Conservation (phyloP, 495 filamentous ascomycete genomes). For the Tuber microsphaerosporum region DNA sequence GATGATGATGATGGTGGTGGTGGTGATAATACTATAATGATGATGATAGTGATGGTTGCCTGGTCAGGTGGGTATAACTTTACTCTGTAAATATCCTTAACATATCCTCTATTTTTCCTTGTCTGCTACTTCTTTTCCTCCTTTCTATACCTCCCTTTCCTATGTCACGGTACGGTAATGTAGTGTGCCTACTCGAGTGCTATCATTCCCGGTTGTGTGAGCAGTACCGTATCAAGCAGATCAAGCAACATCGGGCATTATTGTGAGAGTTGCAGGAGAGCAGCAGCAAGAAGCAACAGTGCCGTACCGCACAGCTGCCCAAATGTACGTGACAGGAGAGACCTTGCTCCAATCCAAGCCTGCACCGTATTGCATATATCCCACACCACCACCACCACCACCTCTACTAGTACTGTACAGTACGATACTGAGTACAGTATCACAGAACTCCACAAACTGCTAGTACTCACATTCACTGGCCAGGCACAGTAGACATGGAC, state of each 20-base stretch:
- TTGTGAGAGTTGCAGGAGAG: background rate
- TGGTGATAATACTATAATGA: background rate
- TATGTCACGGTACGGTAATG: background rate
- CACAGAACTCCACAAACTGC: background rate
- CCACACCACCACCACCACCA: background rate
- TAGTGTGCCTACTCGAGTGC: background rate
- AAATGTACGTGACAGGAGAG: slow-evolving; percentile 1
- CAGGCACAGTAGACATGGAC: background rate
- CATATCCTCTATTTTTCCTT: slow-evolving; percentile 11
- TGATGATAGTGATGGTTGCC: slow-evolving; percentile 7
- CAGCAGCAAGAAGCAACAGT: background rate
- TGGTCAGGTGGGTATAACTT: slow-evolving; percentile 18
- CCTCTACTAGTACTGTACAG: too few relatives aligned
- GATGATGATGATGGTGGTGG: background rate
- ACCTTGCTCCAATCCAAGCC: background rate
- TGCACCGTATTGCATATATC: background rate
- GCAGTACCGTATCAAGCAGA: background rate
- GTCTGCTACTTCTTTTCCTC: background rate
- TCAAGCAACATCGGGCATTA: background rate
- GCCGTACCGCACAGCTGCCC: background rate
- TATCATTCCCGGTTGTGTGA: background rate
- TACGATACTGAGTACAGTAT: too few relatives aligned
- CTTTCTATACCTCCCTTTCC: background rate
- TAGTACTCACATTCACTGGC: background rate
- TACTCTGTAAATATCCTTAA: slow-evolving; percentile 13